Evolutionary conservation across 352 stramenopile species (phyloP).

Genomic region (Phytophthora sp.): DNA sequence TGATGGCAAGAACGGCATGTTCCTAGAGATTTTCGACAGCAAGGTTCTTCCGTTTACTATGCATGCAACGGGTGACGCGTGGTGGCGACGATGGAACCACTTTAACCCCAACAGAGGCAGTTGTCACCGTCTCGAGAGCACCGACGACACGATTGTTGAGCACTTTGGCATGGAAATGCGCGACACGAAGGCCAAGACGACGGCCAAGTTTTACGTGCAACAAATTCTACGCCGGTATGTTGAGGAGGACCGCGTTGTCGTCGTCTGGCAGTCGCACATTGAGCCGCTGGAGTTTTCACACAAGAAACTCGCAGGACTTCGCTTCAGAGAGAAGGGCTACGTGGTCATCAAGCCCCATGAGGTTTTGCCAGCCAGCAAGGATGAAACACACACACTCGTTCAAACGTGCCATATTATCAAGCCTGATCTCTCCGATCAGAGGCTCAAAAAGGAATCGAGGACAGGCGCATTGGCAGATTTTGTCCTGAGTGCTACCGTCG

Average conservation of each 20-base stretch:
- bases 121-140: conserved; percentile 32
- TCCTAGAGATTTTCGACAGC: conserved; percentile 47
- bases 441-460: conserved; percentile 32
- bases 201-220: conserved; percentile 55
- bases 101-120: conserved; percentile 37
- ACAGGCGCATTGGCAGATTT: conserved; percentile 52
- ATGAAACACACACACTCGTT: conserved; percentile 44
- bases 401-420: conserved; percentile 62
- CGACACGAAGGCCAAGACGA: conserved; percentile 50
- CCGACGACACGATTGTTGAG: conserved; percentile 39
- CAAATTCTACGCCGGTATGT: conserved; percentile 61
- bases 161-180: conserved; percentile 63
- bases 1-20: conserved; percentile 37
- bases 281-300: conserved; percentile 66
- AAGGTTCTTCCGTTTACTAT: conserved; percentile 50
- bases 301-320: conserved; percentile 40
- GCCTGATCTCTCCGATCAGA: conserved; percentile 47
- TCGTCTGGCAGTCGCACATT: conserved; percentile 65
- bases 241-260: conserved; percentile 57
- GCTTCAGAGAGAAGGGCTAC: conserved; percentile 64
- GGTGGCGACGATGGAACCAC: conserved; percentile 51
- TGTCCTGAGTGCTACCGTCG: conserved; percentile 41
- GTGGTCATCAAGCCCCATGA: conserved; percentile 56
- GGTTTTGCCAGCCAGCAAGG: neutral
- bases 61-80: conserved; percentile 37